Conservation (phyloP, 371 early-diverging fungal species). For the Rhizopus sp. region DNA sequence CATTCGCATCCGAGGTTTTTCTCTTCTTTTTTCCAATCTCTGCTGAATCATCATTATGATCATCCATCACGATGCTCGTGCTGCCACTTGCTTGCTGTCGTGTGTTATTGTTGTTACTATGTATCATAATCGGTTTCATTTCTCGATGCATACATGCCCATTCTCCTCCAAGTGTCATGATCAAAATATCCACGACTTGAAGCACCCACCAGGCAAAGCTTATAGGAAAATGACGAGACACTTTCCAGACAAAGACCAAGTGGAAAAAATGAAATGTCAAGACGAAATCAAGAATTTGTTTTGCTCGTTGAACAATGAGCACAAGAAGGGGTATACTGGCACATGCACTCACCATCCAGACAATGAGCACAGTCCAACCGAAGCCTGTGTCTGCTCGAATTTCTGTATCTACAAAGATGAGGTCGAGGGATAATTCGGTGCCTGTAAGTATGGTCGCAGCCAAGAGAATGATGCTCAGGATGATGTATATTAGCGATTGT, state of each 20-base stretch:
- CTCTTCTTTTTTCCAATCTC: slow-evolving; percentile 14
- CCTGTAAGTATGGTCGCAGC: slow-evolving; percentile 65
- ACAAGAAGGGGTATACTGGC: slow-evolving; percentile 55
- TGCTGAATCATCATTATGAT: slow-evolving; percentile 7
- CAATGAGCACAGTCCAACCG: slow-evolving; percentile 74
- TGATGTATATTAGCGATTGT: slow-evolving; percentile 65
- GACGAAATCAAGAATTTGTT: slow-evolving; percentile 81
- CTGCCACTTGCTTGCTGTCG: slow-evolving; percentile 12
- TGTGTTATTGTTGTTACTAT: slow-evolving; percentile 17
- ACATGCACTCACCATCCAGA: slow-evolving; percentile 65
- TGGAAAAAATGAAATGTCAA: slow-evolving; percentile 76
- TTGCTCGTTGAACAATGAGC: slow-evolving; percentile 77
- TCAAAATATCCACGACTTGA: slow-evolving; percentile 49
- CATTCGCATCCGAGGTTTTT: slow-evolving; percentile 22
- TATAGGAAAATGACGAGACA: slow-evolving; percentile 62
- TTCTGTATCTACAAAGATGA: slow-evolving; percentile 63
- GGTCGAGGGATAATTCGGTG: slow-evolving; percentile 64
- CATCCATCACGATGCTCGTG: slow-evolving; percentile 11
- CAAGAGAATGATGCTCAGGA: slow-evolving; percentile 57
- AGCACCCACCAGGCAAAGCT: slow-evolving; percentile 73
- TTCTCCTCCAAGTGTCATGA: slow-evolving; percentile 80
- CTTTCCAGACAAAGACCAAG: slow-evolving; percentile 59
- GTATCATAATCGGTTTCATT: slow-evolving; percentile 77
- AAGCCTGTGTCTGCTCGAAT: slow-evolving; percentile 70
- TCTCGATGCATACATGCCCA: slow-evolving; percentile 83